phyloP scores from a whole-genome alignment of 805 yeast species.

The Zygoascus tannicola region DNA sequence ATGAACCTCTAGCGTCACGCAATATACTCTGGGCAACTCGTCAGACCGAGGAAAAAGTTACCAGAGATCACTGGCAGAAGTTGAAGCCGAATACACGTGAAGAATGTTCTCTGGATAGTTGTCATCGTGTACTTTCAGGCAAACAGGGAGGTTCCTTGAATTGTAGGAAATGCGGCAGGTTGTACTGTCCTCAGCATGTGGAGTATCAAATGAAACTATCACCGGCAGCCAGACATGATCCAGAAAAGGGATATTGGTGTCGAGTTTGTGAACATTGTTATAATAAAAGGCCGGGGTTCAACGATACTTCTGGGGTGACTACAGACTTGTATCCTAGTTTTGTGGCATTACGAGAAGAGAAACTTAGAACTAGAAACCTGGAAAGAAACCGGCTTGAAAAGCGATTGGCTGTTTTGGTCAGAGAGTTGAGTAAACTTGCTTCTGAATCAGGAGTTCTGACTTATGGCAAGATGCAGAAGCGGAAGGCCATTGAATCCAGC shows the following conservation, averaged over 20 bases:
- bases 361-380: constrained; percentile 42
- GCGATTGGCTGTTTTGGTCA: constrained; percentile 35
- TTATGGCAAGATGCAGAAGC: constrained; percentile 21
- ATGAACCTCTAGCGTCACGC: too few species aligned
- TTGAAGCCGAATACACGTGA: constrained; percentile 33
- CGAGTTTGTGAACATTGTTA: constrained; percentile 63
- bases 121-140: constrained; percentile 37
- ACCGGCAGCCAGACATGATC: constrained; percentile 38
- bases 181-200: constrained; percentile 62
- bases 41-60: constrained; percentile 29
- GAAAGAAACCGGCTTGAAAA: constrained; percentile 51
- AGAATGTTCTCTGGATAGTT: constrained; percentile 34
- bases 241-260: constrained; percentile 52
- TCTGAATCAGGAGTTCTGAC: constrained; percentile 23
- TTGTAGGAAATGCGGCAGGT: constrained; percentile 67
- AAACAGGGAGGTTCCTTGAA: constrained; percentile 48
- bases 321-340: constrained; percentile 42
- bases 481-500: constrained; percentile 36
- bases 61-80: constrained; percentile 51
- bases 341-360: constrained; percentile 31
- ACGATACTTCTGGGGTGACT: constrained; percentile 33
- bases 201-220: constrained; percentile 43
- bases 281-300: constrained; percentile 43
- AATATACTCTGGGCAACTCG: background rate
- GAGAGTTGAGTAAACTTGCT: constrained; percentile 17